Base-by-base conservation (phyloP, 768 basidiomycete genomes). In the Termitomyces sp. region DNA sequence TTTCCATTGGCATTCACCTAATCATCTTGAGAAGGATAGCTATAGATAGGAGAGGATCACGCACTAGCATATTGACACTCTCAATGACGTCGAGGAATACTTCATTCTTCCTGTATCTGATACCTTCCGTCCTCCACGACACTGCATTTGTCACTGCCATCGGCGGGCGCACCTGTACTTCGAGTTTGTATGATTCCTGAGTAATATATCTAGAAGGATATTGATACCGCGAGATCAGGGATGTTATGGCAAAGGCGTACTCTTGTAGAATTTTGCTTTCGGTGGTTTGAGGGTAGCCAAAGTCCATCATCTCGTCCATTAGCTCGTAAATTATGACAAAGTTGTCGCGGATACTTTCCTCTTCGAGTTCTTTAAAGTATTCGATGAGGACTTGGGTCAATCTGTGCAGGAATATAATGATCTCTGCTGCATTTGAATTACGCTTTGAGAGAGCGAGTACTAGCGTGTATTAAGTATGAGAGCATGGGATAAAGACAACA, bases 281-380 rank as follows among this genome's bases (percentile, higher is more conserved):
- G 15, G 97, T 98, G 42, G 96, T 99, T 71, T 98, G 97, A 0
- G 97, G 96, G 69, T 89, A 98, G 8, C 97, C 97, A 73, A 97
- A 99, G 76, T 99, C 97, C 94, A 98, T 98, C 93, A 98, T 98
- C 78, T 99, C 97, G 66, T 98, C 96, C 77, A 99, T 82, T 53
- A 98, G 83, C 69, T 98, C 96, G 71, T 97, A 99, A 50, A 99
- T 97, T 68, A 99, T 97, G 41, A 99, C 97, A 68, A 99, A 99
- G 68, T 99, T 99, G 73, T 99, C 97, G 8, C 97, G 81, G 68
- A 99, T 98, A 48, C 93, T 95, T 76, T 99, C 97, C 67, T 98
- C 97, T 69, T 99, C 97, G 40, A 98, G 86, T 69, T 98, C 97
- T 70, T 98, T 99, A 80, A 99, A 99, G 79, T 99, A 99, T 68